These are phyloP conservation scores for Rhizophora mangle DNA, from an alignment of 345 rosid species.

Conservation along the genomic window DNA sequence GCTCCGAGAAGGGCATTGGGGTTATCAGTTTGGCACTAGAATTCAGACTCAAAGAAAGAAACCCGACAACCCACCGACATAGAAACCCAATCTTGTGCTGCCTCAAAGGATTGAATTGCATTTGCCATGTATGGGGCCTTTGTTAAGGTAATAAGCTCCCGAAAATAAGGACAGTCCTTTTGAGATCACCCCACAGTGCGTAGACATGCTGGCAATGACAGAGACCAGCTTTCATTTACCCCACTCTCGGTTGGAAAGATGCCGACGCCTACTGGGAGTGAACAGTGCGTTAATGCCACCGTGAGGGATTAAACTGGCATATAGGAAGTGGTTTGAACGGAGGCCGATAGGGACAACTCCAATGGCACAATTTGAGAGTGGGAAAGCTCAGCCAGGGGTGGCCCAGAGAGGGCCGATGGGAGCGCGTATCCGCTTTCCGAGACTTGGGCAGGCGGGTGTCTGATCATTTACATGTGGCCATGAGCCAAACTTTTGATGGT, in stretches of 20 bases:
- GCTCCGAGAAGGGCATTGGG: background rate
- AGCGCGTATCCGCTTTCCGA: slow-evolving; percentile 15
- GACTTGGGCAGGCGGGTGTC: slow-evolving; percentile 34
- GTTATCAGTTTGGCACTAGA: no score
- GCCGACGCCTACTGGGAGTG: slow-evolving; percentile 29
- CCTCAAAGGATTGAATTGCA: background rate
- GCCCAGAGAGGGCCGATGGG: background rate
- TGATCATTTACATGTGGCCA: slow-evolving; percentile 29
- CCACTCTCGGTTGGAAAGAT: slow-evolving; percentile 47
- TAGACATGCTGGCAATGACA: slow-evolving; percentile 33
- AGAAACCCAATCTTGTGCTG: slow-evolving; percentile 13
- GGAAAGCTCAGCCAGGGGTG: no score
- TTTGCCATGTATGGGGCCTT: slow-evolving; percentile 27
- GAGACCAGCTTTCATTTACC: slow-evolving; percentile 35
- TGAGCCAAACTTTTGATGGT: background rate
- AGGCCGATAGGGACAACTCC: slow-evolving; percentile 36
- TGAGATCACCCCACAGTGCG: slow-evolving; percentile 41
- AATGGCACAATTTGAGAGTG: slow-evolving; percentile 6
- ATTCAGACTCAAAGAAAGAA: no score
- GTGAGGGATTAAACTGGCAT: slow-evolving; percentile 7
- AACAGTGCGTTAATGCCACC: slow-evolving; percentile 10
- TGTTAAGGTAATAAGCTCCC: slow-evolving; percentile 35
- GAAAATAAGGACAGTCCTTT: slow-evolving; percentile 45
- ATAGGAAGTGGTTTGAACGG: slow-evolving; percentile 27
- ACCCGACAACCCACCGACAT: slow-evolving; percentile 49